Evolutionary conservation across 371 early-diverging fungal genomes (phyloP).

Genomic region (Choanephora cucurbitarum): DNA sequence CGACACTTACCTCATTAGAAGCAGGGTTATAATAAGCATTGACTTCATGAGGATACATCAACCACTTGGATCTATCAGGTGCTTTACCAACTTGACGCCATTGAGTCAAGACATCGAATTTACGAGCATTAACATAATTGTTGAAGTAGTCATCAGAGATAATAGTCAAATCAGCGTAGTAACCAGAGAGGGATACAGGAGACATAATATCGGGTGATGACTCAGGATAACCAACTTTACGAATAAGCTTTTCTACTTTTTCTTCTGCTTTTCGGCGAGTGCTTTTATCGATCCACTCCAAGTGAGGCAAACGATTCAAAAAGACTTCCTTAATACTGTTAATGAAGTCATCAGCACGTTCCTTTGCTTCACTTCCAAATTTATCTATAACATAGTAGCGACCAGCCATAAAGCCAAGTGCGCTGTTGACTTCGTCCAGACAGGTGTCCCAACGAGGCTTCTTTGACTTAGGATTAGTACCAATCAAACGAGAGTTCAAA

Average conservation of each 20-base stretch:
- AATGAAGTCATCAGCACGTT: constrained; percentile 51
- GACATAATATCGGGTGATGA: constrained; percentile 46
- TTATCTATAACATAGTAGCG: constrained; percentile 51
- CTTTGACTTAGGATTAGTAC: constrained; percentile 38
- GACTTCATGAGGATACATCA: constrained; percentile 61
- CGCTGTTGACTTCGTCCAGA: constrained; percentile 35
- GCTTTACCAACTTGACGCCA: constrained; percentile 41
- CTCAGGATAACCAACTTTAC: constrained; percentile 55
- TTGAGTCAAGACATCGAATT: constrained; percentile 26
- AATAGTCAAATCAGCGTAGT: constrained; percentile 45
- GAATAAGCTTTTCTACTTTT: constrained; percentile 43
- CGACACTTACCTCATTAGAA: constrained; percentile 44
- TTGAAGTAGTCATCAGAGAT: constrained; percentile 44
- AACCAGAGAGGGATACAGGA: constrained; percentile 45
- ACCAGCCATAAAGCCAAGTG: constrained; percentile 53
- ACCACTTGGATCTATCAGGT: constrained; percentile 51
- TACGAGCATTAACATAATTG: constrained; percentile 40
- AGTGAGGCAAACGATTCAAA: constrained; percentile 37
- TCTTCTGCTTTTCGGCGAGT: constrained; percentile 50
- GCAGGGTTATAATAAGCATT: constrained; percentile 62
- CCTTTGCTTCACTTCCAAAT: constrained; percentile 43
- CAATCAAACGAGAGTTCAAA: constrained; percentile 35
- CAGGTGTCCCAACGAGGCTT: constrained; percentile 60
- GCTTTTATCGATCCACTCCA: constrained; percentile 56
- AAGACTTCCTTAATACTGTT: constrained; percentile 51